These are phyloP conservation scores for Combretum micranthum DNA, from an alignment of 345 rosid species.

Conservation along the genomic window DNA sequence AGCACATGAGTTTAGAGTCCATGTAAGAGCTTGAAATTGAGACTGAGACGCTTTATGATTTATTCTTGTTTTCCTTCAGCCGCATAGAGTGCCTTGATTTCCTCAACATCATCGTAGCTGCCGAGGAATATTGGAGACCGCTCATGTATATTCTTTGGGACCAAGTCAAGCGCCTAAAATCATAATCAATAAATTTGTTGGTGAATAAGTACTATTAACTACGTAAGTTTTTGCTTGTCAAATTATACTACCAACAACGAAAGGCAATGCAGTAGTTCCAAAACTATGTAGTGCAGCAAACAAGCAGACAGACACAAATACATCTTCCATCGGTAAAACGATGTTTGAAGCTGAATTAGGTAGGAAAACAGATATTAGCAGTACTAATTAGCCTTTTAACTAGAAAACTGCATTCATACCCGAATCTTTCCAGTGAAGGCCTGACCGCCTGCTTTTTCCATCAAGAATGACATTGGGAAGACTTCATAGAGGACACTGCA, in stretches of 20 bases:
- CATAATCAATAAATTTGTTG: conserved; percentile 3
- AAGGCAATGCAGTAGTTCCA: too few species aligned
- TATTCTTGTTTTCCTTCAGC: conserved; percentile 36
- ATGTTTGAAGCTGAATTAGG: too few species aligned
- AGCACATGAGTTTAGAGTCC: not conserved
- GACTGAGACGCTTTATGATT: not conserved
- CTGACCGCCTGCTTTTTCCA: conserved; percentile 99
- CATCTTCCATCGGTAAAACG: too few species aligned
- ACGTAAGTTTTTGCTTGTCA: too few species aligned
- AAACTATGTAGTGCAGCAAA: too few species aligned
- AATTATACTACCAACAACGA: too few species aligned
- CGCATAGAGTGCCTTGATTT: conserved; percentile 78
- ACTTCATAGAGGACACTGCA: conserved; percentile 89
- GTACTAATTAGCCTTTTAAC: not conserved
- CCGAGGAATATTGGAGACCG: conserved; percentile 92
- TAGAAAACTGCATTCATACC: conserved; percentile 33
- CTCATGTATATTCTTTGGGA: conserved; percentile 72
- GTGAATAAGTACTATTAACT: too few species aligned
- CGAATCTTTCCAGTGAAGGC: conserved; percentile 80
- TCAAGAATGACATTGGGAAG: conserved; percentile 92
- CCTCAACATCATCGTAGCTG: conserved; percentile 90
- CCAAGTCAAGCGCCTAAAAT: conserved; percentile 75
- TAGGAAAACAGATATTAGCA: not conserved
- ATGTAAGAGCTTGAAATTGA: not conserved
- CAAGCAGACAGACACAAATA: too few species aligned